Conservation (phyloP, 2,329 filamentous ascomycete species). For the Neofusicoccum parvum region DNA sequence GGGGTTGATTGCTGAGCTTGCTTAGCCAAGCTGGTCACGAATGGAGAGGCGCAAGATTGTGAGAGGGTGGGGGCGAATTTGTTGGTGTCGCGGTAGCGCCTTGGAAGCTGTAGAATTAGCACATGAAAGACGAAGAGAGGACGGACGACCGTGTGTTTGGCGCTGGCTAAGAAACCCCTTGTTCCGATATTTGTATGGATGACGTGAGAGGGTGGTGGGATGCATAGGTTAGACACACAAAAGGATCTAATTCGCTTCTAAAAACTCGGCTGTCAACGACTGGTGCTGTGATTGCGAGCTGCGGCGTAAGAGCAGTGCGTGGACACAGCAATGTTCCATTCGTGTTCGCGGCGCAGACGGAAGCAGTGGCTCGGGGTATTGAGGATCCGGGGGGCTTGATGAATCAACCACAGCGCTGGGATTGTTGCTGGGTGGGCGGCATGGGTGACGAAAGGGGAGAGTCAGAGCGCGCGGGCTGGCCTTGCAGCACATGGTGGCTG, state of each 20-base stretch:
- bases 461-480: background rate
- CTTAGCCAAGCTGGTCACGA: slow-evolving; percentile 5
- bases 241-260: background rate
- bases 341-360: background rate
- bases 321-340: background rate
- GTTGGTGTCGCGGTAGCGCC: background rate
- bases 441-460: background rate
- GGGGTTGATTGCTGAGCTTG: background rate
- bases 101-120: slow-evolving; percentile 14
- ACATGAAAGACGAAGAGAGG: slow-evolving; percentile 7
- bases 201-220: slow-evolving; percentile 4
- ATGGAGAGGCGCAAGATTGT: slow-evolving; percentile 12
- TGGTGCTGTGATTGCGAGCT: background rate
- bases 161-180: background rate
- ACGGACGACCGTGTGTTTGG: slow-evolving; percentile 11
- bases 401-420: background rate
- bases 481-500: background rate
- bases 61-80: background rate
- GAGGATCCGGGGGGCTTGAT: slow-evolving; percentile 7
- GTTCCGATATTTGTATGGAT: slow-evolving; percentile 7
- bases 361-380: background rate
- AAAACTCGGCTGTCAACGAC: background rate
- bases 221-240: background rate
- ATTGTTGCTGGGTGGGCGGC: background rate
- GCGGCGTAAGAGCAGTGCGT: background rate